Base-by-base conservation (phyloP, 2,329 filamentous ascomycete species). In the Penicillium sp. region DNA sequence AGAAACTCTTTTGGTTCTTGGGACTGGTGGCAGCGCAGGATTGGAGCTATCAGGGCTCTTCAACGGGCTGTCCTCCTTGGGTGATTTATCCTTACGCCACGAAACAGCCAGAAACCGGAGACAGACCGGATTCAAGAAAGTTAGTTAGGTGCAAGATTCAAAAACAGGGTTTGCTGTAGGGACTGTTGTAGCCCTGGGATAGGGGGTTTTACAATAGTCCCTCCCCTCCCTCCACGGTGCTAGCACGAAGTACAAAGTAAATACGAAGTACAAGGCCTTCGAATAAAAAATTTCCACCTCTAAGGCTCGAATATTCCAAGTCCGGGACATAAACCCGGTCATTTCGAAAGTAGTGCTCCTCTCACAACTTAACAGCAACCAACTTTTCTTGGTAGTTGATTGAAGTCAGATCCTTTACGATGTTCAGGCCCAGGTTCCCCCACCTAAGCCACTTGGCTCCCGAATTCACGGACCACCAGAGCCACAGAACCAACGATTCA, bases 31-130 rank as follows among this genome's bases (percentile, higher is more conserved):
- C n/a, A 10, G 19, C 10, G 50, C 22, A 19, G 37, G 19, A 54
- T 54, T 28, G 35, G 51, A 54, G 35, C 51, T 54, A 19, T 54
- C 51, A 28, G 38, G 13, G 15, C 9, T 9, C 4, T 28, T 30
- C 19, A 54, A 26, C 5, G 35, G 17, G 19, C 13, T 54, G 9
- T 40, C 9, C 19, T 40, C 51, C 37, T 54, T 28, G 19, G 24
- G 22, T 54, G 51, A 54, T 28, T 54, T 26, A 40, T 54, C 51
- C 42, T 42, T 54, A 28, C 35, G 51, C 51, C 51, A 54, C 51
- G n/a, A 17, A 28, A 13, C 19, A 15, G 35, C 33, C 35, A 28
- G 5, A 12, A 38, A 7, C 3, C 10, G 35, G 50, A 53, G 5
- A 12, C 15, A 53, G 19, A 2, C n/a, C 50, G 19, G 22, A 53